These are phyloP conservation scores for Gossypium sturtianum DNA, from an alignment of 345 rosid genomes.

Conservation along the genomic window DNA sequence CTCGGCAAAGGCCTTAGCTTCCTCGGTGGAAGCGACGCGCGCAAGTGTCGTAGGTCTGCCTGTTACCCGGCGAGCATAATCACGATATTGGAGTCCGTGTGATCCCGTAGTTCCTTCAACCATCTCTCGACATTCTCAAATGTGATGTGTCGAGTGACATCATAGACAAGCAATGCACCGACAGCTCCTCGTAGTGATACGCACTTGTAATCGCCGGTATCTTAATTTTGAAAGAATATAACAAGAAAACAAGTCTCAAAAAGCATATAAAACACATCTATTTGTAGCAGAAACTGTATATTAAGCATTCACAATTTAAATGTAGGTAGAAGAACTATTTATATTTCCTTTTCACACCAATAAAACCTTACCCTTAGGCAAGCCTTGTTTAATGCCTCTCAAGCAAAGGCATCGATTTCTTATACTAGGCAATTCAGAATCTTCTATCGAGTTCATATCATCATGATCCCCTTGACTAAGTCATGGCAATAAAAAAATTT, in stretches of 20 bases:
- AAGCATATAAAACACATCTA: neutral
- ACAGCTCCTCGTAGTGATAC: slow-evolving; percentile 87
- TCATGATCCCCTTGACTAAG: neutral
- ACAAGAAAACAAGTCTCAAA: neutral
- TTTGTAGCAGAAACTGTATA: neutral
- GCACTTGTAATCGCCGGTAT: slow-evolving; percentile 94
- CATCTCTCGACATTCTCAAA: slow-evolving; percentile 89
- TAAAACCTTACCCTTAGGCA: neutral
- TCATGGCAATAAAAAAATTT: neutral
- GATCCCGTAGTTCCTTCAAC: slow-evolving; percentile 85
- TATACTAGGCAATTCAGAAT: neutral
- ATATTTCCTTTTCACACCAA: neutral
- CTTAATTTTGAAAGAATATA: slow-evolving; percentile 25
- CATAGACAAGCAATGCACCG: slow-evolving; percentile 82
- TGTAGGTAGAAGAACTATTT: neutral
- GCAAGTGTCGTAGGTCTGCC: slow-evolving; percentile 73
- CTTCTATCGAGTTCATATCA: neutral
- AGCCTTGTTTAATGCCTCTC: neutral
- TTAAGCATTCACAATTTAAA: neutral
- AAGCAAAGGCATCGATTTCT: neutral
- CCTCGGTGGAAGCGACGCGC: slow-evolving; percentile 74
- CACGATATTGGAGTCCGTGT: slow-evolving; percentile 75
- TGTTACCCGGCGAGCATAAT: slow-evolving; percentile 91
- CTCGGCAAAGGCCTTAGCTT: slow-evolving; percentile 63
- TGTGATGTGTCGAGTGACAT: slow-evolving; percentile 72